phyloP scores from a whole-genome alignment of 2,329 filamentous ascomycete species.

The Phialocephala sp. region DNA sequence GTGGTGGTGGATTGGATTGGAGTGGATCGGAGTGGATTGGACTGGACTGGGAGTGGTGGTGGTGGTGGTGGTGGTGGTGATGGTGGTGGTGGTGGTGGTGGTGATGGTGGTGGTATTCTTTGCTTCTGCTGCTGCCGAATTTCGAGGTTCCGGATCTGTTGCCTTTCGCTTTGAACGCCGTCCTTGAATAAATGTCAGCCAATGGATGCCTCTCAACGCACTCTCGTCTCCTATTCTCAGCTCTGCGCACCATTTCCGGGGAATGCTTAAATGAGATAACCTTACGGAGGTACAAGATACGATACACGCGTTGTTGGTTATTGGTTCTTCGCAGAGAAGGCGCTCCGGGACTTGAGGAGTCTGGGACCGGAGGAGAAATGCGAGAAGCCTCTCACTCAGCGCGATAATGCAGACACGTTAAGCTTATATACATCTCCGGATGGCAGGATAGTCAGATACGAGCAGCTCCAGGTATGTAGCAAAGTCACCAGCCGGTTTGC shows the following conservation, averaged over 20 bases:
- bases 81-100: not conserved
- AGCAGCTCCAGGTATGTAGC: not conserved
- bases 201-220: not conserved
- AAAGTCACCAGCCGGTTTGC: constrained; percentile 9
- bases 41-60: not conserved
- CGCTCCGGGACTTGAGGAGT: not conserved
- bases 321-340: not conserved
- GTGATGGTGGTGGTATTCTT: not conserved
- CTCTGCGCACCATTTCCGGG: constrained; percentile 7
- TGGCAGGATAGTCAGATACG: not conserved
- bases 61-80: not conserved
- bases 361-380: not conserved
- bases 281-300: not conserved
- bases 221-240: constrained; percentile 8
- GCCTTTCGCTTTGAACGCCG: not conserved
- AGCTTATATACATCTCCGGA: not conserved
- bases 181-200: constrained; percentile 4
- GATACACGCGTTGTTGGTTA: too few species aligned
- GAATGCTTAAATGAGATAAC: constrained; percentile 13
- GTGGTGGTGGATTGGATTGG: not conserved
- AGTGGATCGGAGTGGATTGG: too few species aligned
- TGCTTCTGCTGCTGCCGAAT: constrained; percentile 8
- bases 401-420: not conserved
- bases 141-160: constrained; percentile 10
- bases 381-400: constrained; percentile 4